A percentile compares a stretch with the other conserved stretches of the same genome.
Conservation (phyloP, 345 rosid species). For the Salix viminalis region DNA sequence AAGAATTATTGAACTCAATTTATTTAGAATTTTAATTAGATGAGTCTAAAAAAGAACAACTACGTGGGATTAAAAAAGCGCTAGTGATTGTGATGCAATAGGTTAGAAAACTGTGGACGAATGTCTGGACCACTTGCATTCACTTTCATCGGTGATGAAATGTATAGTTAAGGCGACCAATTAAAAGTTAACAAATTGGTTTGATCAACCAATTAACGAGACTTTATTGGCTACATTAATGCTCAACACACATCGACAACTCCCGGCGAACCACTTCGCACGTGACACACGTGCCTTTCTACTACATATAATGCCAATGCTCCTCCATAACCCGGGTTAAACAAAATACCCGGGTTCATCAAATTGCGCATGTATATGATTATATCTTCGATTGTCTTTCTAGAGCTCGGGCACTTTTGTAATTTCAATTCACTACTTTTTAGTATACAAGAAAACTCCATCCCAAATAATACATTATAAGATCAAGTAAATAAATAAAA, state of each 20-base stretch:
- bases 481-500: too few species aligned
- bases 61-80: too few species aligned
- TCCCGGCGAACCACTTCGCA: conserved; percentile 16
- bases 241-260: conserved; percentile 5
- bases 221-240: background rate
- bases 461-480: too few species aligned
- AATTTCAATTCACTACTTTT: background rate
- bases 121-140: conserved; percentile 30
- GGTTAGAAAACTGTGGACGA: conserved; percentile 16
- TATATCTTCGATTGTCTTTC: background rate
- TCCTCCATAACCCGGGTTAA: background rate
- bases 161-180: conserved; percentile 21
- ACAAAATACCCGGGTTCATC: background rate
- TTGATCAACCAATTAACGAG: conserved; percentile 1
- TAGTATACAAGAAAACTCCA: too few species aligned
- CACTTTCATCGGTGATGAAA: conserved; percentile 18
- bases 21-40: too few species aligned
- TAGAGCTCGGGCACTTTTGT: background rate
- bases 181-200: conserved; percentile 24
- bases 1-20: too few species aligned
- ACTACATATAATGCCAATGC: background rate
- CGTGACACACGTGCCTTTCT: conserved; percentile 29
- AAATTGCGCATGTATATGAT: background rate
- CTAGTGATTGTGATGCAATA: conserved; percentile 2
- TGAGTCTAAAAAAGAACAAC: too few species aligned